Evolutionary conservation across 495 filamentous ascomycete species (phyloP), one percentile per base, ranked within the genome.

Genomic region (Penicillium ochrochloron): DNA sequence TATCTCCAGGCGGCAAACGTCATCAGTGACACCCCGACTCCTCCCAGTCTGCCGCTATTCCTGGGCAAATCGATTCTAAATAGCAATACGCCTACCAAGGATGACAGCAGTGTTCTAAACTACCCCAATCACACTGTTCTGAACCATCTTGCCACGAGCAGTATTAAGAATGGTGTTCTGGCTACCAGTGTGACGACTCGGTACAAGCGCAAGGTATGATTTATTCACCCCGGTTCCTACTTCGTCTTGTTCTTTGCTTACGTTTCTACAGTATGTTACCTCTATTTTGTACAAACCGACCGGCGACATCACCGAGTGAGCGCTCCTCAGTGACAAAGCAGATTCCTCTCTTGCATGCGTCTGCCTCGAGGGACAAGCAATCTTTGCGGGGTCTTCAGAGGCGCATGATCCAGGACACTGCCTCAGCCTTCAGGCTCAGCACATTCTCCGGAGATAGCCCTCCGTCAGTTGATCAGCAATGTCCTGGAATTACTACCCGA

Each of bases 251-350:
- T 44, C 19, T 48, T 71, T 57, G 77, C 62, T 59, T 19, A 54
- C 60, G 23, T 59, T 37, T 46, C 29, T 58, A 25, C 71, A 98
- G 94, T 97, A 98, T 77, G 92, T 98, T 19, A 99, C 94, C 11
- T 97, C 93, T 0, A 94, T 99, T 67, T 88, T 99, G 83, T 97
- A 98, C 78, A 97, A 97, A 82, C 93, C 94, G 15, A 96, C 92
- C 27, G 78, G 78, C 39, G 70, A 82, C 68, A 75, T 78, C 46
- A 73, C 71, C 34, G 75, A 70, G 62, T 79, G 75, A 70, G 55
- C 53, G 35, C 58, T 58, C 41, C 39, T 25, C 34, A 3, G 41
- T 15, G 2, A 25, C 29, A 37, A 46, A 39, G 29, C 39, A 42
- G 15, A 33, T 12, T 6, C 8, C 27, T 51, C 39, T n/a, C 39